Evolutionary conservation across 305 asterid genomes (phyloP).

Genomic region (Fraxinus latifolia): DNA sequence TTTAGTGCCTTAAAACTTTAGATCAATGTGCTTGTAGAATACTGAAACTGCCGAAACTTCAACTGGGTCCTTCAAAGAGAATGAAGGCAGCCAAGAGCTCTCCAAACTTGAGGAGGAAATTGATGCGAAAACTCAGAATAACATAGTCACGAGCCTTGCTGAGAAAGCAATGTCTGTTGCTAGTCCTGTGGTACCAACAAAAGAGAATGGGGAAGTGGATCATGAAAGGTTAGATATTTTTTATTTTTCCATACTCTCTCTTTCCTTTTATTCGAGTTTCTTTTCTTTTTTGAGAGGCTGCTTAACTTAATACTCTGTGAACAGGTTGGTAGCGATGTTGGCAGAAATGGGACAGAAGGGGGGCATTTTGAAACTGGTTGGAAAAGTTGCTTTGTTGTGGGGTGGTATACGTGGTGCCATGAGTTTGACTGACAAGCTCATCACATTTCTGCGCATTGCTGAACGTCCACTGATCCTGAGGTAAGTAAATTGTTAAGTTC

Average conservation of each 20-base stretch:
- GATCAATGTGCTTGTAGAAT: slow-evolving; percentile 45
- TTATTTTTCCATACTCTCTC: not conserved
- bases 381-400: slow-evolving; percentile 87
- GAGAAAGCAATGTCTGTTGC: slow-evolving; percentile 98
- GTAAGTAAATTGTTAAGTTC: slow-evolving; percentile 37
- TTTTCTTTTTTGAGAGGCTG: slow-evolving; percentile 23
- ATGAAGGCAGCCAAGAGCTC: slow-evolving; percentile 31
- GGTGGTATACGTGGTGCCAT: slow-evolving; percentile 98
- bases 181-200: slow-evolving; percentile 86
- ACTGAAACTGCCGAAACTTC: slow-evolving; percentile 35
- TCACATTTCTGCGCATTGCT: slow-evolving; percentile 71
- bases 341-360: slow-evolving; percentile 91
- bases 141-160: slow-evolving; percentile 72
- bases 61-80: slow-evolving; percentile 38
- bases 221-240: slow-evolving; percentile 65
- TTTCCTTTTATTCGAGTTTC: not conserved
- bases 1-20: slow-evolving; percentile 22
- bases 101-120: slow-evolving; percentile 36
- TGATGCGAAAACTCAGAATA: slow-evolving; percentile 42
- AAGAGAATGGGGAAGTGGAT: slow-evolving; percentile 86
- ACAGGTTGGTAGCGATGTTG: slow-evolving; percentile 80
- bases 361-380: slow-evolving; percentile 70
- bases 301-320: slow-evolving; percentile 30
- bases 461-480: slow-evolving; percentile 84
- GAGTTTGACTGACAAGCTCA: slow-evolving; percentile 83